Base-by-base conservation (phyloP, 164 flowering plant species). In the Tetracentron sinense region DNA sequence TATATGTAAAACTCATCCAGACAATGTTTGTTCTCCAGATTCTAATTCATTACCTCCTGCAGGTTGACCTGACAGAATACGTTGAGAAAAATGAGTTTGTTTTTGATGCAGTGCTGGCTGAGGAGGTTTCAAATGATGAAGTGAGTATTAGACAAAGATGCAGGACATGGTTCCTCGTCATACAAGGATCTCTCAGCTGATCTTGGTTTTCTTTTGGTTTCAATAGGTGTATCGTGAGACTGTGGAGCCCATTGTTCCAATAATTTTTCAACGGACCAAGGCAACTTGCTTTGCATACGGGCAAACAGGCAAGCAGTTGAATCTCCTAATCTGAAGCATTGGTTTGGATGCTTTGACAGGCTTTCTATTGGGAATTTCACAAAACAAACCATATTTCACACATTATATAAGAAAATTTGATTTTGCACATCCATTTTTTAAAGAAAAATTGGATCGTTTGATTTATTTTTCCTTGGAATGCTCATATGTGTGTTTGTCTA, bases 281-380 rank as follows among this genome's bases (percentile, higher is more conserved):
- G 97, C 97, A 44, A 93, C 98, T 28, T 93, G 98, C 78, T 93
- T 93, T 83, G 98, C 98, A 42, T 93, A 93, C 81, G 98, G 98
- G 64, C 98, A 93, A 72, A 93, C 98, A 79, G 98, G 98, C 67
- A 67, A 64, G 75, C 64, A 23, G 11, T 54, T 69, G 22, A 20
- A 2, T 21, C 25, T n/a, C n/a, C n/a, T n/a, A n/a, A n/a, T n/a
- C 6, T 64, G 27, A 46, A 10, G 38, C 14, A 35, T 26, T 20
- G 12, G 7, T 10, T 44, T 22, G 22, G 31, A 60, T 60, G 1
- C 30, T 50, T 50, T 27, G 61, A 56, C 30, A 29, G n/a, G 49
- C 25, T 27, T 17, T 28, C 28, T 5, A 30, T 56, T 46, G 11
- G 29, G n/a, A n/a, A n/a, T n/a, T n/a, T n/a, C n/a, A n/a, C n/a